These are phyloP conservation scores for Elongisporangium undulatum DNA, from an alignment of 352 stramenopile species.

Conservation along the genomic window DNA sequence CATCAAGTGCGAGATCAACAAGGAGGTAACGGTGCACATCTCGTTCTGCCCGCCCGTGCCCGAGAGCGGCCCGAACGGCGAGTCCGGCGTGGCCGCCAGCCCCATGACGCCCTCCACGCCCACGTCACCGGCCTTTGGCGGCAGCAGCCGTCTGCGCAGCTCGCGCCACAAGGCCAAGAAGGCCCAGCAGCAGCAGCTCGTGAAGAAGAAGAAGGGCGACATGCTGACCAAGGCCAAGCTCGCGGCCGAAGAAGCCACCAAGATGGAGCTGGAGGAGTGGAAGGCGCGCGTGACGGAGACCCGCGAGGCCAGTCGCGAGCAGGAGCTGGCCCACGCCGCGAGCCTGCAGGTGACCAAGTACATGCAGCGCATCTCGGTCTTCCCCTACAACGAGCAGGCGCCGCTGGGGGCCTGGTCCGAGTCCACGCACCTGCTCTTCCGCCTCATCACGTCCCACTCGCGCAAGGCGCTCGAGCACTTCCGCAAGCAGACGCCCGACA, in stretches of 20 bases:
- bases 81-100: constrained; percentile 73
- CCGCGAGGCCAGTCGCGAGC: constrained; percentile 76
- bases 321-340: constrained; percentile 68
- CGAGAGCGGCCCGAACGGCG: constrained; percentile 74
- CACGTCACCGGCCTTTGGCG: constrained; percentile 69
- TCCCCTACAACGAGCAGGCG: constrained; percentile 77
- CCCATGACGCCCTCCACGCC: constrained; percentile 86
- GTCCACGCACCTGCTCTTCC: constrained; percentile 77
- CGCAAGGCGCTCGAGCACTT: constrained; percentile 81
- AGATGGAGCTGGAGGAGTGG: constrained; percentile 87
- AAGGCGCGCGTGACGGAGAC: constrained; percentile 75
- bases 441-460: constrained; percentile 66
- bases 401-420: constrained; percentile 78
- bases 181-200: constrained; percentile 60
- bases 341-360: constrained; percentile 83
- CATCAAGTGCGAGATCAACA: constrained; percentile 85
- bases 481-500: constrained; percentile 80
- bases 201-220: constrained; percentile 86
- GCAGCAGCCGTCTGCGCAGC: constrained; percentile 54
- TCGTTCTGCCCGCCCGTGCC: constrained; percentile 78
- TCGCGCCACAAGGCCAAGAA: constrained; percentile 85
- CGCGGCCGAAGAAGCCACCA: constrained; percentile 80
- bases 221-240: constrained; percentile 86
- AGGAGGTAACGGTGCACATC: constrained; percentile 80
- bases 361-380: constrained; percentile 75